These are phyloP conservation scores for Lactarius tabidus DNA, from an alignment of 768 basidiomycete genomes.

Conservation along the genomic window DNA sequence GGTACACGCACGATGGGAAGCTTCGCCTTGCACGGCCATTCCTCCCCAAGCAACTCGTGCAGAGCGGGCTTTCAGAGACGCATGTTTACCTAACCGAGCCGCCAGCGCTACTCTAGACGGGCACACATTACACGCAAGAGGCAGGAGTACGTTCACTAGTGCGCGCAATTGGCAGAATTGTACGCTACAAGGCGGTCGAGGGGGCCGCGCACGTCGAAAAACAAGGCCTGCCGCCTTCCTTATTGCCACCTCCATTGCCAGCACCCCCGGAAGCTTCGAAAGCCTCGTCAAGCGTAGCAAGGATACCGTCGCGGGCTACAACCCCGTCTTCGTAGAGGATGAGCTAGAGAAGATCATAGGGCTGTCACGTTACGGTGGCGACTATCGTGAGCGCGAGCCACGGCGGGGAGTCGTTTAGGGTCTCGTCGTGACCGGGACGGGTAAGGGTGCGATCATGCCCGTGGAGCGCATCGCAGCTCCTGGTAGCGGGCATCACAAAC, in stretches of 20 bases:
- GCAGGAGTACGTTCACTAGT: constrained; percentile 92
- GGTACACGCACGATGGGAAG: constrained; percentile 92
- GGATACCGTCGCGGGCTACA: constrained; percentile 38
- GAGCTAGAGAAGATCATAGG: constrained; percentile 69
- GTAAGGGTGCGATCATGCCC: constrained; percentile 78
- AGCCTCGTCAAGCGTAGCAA: neutral
- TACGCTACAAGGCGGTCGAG: constrained; percentile 88
- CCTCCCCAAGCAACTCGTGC: constrained; percentile 79
- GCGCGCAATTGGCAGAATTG: constrained; percentile 85
- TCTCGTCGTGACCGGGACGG: constrained; percentile 82
- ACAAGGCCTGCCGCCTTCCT: constrained; percentile 24
- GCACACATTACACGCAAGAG: constrained; percentile 84
- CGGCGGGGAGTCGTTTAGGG: constrained; percentile 78
- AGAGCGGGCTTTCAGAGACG: constrained; percentile 64
- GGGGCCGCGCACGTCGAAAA: constrained; percentile 67
- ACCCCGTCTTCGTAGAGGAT: no score
- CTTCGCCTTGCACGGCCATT: constrained; percentile 82
- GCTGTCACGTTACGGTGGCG: constrained; percentile 59
- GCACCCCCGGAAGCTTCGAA: neutral
- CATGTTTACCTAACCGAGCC: constrained; percentile 65
- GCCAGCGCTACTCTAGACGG: no score
- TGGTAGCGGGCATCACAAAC: no score
- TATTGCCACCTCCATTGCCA: no score
- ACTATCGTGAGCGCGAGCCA: constrained; percentile 70
- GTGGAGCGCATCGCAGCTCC: constrained; percentile 77